Evolutionary conservation across 305 asterid species (phyloP).

Genomic region (Solanum hybrid): DNA sequence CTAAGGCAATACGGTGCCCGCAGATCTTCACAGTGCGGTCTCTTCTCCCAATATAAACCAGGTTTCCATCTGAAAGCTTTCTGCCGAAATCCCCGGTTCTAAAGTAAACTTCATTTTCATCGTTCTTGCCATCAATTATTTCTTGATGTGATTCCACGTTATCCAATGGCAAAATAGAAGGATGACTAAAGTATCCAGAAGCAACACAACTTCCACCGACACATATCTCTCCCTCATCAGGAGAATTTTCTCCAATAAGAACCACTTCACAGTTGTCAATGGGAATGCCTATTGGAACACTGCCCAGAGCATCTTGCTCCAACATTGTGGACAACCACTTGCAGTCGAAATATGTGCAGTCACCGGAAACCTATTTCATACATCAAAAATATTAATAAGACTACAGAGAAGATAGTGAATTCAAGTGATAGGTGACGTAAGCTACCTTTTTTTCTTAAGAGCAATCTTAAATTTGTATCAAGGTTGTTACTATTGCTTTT

Average conservation of each 20-base stretch:
- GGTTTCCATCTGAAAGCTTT: slow-evolving; percentile 72
- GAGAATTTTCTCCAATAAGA: slow-evolving; percentile 63
- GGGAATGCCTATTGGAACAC: slow-evolving; percentile 76
- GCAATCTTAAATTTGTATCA: background rate
- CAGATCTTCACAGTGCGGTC: slow-evolving; percentile 78
- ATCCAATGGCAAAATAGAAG: slow-evolving; percentile 42
- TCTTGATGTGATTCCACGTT: slow-evolving; percentile 22
- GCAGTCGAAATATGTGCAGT: slow-evolving; percentile 95
- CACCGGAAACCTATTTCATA: slow-evolving; percentile 72
- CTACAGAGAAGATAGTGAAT: background rate
- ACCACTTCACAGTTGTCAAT: slow-evolving; percentile 62
- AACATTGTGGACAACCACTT: slow-evolving; percentile 47
- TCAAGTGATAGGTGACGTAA: background rate
- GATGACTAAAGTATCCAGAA: slow-evolving; percentile 68
- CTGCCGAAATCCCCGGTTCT: slow-evolving; percentile 87
- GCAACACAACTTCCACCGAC: slow-evolving; percentile 76
- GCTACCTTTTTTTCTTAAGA: background rate
- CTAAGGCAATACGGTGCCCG: slow-evolving; percentile 82
- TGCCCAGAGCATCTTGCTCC: slow-evolving; percentile 43
- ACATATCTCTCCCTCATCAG: slow-evolving; percentile 64
- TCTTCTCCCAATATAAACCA: slow-evolving; percentile 75
- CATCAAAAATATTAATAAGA: background rate
- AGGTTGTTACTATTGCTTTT: background rate
- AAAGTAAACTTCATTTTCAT: slow-evolving; percentile 27
- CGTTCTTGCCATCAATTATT: slow-evolving; percentile 2